Evolutionary conservation across 2,329 filamentous ascomycete species (phyloP), one percentile per base, ranked within the genome.

Genomic region (Anthostomella pinea): DNA sequence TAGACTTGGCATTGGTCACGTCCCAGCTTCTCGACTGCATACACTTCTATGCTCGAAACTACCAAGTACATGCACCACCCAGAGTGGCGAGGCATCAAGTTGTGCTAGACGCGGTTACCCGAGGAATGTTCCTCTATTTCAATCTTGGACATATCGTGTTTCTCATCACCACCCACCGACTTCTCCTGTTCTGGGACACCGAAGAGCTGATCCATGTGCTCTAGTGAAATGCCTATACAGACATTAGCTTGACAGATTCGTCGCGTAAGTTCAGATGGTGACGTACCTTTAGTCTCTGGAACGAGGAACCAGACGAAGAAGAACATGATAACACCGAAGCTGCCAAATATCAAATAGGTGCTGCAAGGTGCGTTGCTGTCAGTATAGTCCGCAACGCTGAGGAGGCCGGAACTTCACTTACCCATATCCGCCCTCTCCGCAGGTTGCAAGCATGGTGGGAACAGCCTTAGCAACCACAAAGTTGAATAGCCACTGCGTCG

Each of bases 401-500:
- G 11, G 11, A 14, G 1, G 28, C 13, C 5, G 13, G 27, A 35
- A n/a, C 10, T 42, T 18, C 27, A 42, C 51, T 44, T 35, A 52
- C 37, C 74, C 77, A 30, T 62, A 66, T 5, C 61, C 60, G 18
- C 47, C 42, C 3, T 40, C 35, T 4, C 62, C 64, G 16, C 66
- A 55, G 2, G 57, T 68, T 63, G 68, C 70, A 39, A 85, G 63
- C 81, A 85, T 84, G 41, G 73, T 74, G 0, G 79, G 79, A 3
- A 80, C 78, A 6, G 78, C 76, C 28, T 77, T 66, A 8, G 79
- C 76, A 35, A 84, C 75, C 11, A 81, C 77, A 38, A 83, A 79
- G 51, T 83, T 82, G 59, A 82, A 82, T 2, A 82, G 54, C 77
- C 77, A 80, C 52, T 82, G 77, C 1, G 75, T 80, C 2, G 77